Evolutionary conservation across 2,329 filamentous ascomycete species (phyloP), one percentile per base, ranked within the genome.

Genomic region (Verticillium zaregamsianum): DNA sequence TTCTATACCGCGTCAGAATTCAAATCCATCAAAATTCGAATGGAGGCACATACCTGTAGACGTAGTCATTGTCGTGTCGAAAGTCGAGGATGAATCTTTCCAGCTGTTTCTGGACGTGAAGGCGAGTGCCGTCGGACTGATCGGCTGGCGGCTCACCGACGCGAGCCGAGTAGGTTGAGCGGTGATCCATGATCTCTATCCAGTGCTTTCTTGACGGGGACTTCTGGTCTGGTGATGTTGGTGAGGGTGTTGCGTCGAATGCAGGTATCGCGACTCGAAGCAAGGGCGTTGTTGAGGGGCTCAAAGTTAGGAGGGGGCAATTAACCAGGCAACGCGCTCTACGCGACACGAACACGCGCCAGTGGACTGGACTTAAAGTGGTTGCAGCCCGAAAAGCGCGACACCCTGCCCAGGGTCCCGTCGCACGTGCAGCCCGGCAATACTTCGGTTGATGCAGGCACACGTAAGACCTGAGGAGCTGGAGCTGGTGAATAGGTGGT

Each of bases 1-100:
- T 94, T 85, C 95, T 96, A 69, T 3, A 56, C 23, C 28, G 12
- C 2, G 25, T 49, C 3, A 49, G 28, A 23, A 17, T 31, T 40
- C 32, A 57, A 39, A 60, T 39, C n/a, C 14, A 5, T 45, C 14
- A 20, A 11, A n/a, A 17, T 15, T 52, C 7, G 9, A 6, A 20
- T 25, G 11, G 20, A n/a, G 23, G 35, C 45, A 64, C 78, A 66
- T 75, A 94, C 93, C 93, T 87, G 84, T 98, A 99, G 71, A 97
- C 88, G 77, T 97, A 98, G 71, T 89, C 86, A 76, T 96, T 97
- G 77, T 97, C 94, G 52, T 98, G 86, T 72, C 94, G 88, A 73
- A 97, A 99, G 68, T 94, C 91, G 62, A 98, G 86, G 66, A 99
- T 89, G 75, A 99, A 99, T 64, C 92, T 89, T 71, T 95, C 88